Evolutionary conservation across 495 filamentous ascomycete species (phyloP).

Genomic region (Thozetella sp.): DNA sequence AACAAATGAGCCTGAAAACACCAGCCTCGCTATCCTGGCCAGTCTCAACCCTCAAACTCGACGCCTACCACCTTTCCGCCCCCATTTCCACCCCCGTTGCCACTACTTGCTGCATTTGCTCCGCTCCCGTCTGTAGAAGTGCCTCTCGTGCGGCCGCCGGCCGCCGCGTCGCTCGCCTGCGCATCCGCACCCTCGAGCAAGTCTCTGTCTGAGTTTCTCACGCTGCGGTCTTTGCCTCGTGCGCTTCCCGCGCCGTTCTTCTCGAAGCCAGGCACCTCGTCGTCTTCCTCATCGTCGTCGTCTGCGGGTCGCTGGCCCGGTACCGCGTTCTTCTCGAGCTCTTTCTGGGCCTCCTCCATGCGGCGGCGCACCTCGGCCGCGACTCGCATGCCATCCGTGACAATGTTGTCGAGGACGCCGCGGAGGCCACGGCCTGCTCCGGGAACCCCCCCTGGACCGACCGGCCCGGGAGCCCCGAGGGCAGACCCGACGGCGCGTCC

Average conservation of each 20-base stretch:
- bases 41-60: slow-evolving; percentile 29
- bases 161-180: slow-evolving; percentile 45
- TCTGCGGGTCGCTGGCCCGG: slow-evolving; percentile 65
- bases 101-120: slow-evolving; percentile 22
- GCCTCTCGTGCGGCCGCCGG: not conserved
- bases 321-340: slow-evolving; percentile 77
- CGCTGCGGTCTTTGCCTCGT: slow-evolving; percentile 61
- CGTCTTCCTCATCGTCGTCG: slow-evolving; percentile 72
- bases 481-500: slow-evolving; percentile 35
- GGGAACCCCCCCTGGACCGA: slow-evolving; percentile 52
- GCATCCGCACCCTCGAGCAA: slow-evolving; percentile 80
- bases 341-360: slow-evolving; percentile 91
- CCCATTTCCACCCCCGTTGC: slow-evolving; percentile 20
- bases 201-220: slow-evolving; percentile 75
- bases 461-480: slow-evolving; percentile 26
- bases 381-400: slow-evolving; percentile 93
- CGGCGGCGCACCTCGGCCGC: slow-evolving; percentile 86
- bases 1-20: not conserved
- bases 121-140: slow-evolving; percentile 10
- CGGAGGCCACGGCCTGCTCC: slow-evolving; percentile 78
- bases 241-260: slow-evolving; percentile 28
- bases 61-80: slow-evolving; percentile 33
- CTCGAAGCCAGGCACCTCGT: slow-evolving; percentile 16
- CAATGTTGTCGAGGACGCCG: slow-evolving; percentile 94
- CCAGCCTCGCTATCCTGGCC: not conserved